phyloP scores from a whole-genome alignment of 805 yeast species.

The Dipodascopsis uninucleata region DNA sequence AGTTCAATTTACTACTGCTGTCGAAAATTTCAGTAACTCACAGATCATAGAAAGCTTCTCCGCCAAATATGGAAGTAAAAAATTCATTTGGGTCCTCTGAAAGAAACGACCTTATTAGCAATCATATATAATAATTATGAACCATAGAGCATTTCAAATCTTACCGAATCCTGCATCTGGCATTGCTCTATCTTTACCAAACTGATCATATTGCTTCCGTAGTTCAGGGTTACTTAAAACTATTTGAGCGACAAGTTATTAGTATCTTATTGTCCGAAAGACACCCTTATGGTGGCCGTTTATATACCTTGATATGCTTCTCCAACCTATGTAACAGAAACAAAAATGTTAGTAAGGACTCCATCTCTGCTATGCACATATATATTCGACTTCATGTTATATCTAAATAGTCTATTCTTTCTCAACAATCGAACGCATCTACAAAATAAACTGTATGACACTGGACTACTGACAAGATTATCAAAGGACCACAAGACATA shows the following conservation, averaged over 20 bases:
- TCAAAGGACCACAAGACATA: slow-evolving; percentile 36
- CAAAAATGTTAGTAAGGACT: neutral
- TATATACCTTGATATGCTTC: slow-evolving; percentile 45
- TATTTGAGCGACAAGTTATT: slow-evolving; percentile 49
- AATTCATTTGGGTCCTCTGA: slow-evolving; percentile 76
- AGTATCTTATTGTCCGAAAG: neutral
- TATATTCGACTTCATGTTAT: neutral
- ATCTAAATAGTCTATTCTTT: neutral
- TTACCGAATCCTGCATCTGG: slow-evolving; percentile 63
- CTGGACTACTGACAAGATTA: slow-evolving; percentile 1
- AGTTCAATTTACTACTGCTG: slow-evolving; percentile 31
- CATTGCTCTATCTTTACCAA: slow-evolving; percentile 72
- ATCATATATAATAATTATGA: neutral
- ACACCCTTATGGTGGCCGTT: neutral
- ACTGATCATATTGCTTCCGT: slow-evolving; percentile 72
- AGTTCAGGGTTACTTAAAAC: slow-evolving; percentile 70
- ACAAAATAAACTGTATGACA: neutral
- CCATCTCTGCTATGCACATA: neutral
- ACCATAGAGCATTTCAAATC: slow-evolving; percentile 2
- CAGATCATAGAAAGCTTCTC: slow-evolving; percentile 75
- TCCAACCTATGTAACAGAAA: slow-evolving; percentile 38
- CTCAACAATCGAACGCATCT: neutral
- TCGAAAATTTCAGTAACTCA: slow-evolving; percentile 19
- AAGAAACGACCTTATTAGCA: neutral
- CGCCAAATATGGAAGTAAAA: slow-evolving; percentile 83